Base-by-base conservation (phyloP, 2,329 filamentous ascomycete genomes). In the Neonectria ditissima region DNA sequence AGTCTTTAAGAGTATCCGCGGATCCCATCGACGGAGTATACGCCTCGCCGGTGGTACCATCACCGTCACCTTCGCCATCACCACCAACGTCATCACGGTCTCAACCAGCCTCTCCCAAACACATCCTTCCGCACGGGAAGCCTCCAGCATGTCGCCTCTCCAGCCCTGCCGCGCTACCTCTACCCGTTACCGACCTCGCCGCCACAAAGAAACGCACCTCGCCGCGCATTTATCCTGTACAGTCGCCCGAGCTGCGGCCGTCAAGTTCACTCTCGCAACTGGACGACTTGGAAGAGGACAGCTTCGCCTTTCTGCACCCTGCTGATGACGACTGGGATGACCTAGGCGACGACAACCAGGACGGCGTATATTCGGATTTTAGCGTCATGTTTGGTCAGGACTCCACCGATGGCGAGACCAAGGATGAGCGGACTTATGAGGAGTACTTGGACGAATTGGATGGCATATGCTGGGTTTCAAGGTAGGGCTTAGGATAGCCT, bases 361-460 rank as follows among this genome's bases (percentile, higher is more conserved):
- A 84, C 22, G 81, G 84, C 37, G 83, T 87, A 41, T 87, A 87
- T 63, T 84, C 84, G 13, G 84, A 87, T 63, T 87, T 87, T 63
- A 80, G 83, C 5, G 79, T 84, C 26, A 77, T 87, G 4, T 87
- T 87, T 65, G 80, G 81, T 3, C 77, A 77, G 1, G 73, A 69
- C 1, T 68, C 59, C n/a, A 62, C 69, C 2, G 58, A 66, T 20
- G 37, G 56, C 4, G 67, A 62, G 26, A 65, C 69, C 4, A 77
- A 76, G 5, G 78, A 81, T 3, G 80, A 80, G 18, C 77, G 83
- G 57, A 82, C 80, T 26, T 84, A 84, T 58, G 85, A 87, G 70
- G 84, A 86, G 68, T 86, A 84, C 69, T 78, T 87, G 68, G 85
- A 87, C 67, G 84, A 86, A 63, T 71, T 87, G 63, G 85, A 87